Evolutionary conservation across 2,329 filamentous ascomycete species (phyloP).

Genomic region (Colletotrichum eremochloae): DNA sequence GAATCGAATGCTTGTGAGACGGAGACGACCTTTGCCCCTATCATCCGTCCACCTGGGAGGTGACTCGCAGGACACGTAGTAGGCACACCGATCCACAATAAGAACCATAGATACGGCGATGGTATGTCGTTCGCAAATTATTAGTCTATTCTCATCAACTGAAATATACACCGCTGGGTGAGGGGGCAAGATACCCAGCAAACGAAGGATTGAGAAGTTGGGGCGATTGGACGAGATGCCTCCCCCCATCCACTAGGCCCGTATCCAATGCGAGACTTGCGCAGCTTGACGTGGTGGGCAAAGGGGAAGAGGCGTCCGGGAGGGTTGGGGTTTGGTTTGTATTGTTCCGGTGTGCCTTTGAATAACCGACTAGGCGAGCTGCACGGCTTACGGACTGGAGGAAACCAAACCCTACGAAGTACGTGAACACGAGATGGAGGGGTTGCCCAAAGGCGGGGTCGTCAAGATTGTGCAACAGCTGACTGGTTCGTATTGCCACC

Average conservation of each 20-base stretch:
- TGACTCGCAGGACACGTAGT: background rate
- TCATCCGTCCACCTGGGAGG: background rate
- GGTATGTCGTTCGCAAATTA: background rate
- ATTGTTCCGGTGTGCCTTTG: background rate
- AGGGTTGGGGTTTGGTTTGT: conserved; percentile 27
- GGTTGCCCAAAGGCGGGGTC: conserved; percentile 26
- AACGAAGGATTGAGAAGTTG: background rate
- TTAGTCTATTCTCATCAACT: conserved; percentile 11
- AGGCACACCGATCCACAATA: background rate
- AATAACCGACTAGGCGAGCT: conserved; percentile 27
- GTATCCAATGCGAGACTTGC: conserved; percentile 20
- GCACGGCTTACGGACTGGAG: conserved; percentile 25
- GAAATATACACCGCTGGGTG: conserved; percentile 14
- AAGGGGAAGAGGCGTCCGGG: conserved; percentile 24
- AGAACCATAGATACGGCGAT: background rate
- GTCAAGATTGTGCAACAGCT: conserved; percentile 7
- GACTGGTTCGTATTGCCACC: conserved; percentile 19
- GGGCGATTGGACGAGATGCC: conserved; percentile 33
- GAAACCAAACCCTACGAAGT: conserved; percentile 8
- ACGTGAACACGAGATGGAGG: conserved; percentile 20
- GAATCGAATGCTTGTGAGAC: background rate
- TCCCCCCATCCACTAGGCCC: background rate
- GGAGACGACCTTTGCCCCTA: background rate
- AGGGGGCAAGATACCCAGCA: background rate
- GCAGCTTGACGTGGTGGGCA: conserved; percentile 34